phyloP scores from a whole-genome alignment of 169 alveolate species.

The Plasmodium vivax region DNA sequence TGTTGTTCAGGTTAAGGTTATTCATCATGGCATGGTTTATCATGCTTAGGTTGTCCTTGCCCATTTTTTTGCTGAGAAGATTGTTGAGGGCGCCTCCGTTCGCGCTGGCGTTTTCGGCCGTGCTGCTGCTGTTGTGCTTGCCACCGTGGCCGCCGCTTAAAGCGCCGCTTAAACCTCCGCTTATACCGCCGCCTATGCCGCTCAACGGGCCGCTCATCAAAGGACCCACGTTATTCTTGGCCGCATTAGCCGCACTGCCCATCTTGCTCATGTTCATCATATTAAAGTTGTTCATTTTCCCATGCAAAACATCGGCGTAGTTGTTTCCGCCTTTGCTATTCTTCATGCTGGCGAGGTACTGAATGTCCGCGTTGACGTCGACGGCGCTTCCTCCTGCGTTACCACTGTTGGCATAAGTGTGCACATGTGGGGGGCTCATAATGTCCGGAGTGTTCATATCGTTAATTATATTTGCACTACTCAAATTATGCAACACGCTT shows the following conservation, averaged over 20 bases:
- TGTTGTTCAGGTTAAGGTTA: constrained; percentile 17
- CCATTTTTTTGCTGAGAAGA: constrained; percentile 24
- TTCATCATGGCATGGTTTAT: constrained; percentile 10
- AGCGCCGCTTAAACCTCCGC: too few relatives aligned
- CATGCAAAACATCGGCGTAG: constrained; percentile 2
- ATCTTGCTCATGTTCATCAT: background rate
- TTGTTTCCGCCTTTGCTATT: constrained; percentile 10
- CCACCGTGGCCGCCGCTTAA: background rate
- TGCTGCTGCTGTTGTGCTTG: background rate
- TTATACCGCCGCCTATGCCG: too few relatives aligned
- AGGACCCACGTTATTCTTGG: background rate
- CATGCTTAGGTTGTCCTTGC: constrained; percentile 19
- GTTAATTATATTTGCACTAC: background rate
- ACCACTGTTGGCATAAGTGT: background rate
- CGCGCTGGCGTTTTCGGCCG: background rate
- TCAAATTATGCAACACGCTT: background rate
- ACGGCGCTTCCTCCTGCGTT: background rate
- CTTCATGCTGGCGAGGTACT: background rate
- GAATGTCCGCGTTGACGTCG: background rate
- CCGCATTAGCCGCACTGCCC: background rate
- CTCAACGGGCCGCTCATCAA: too few relatives aligned
- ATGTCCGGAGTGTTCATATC: background rate
- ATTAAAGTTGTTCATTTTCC: background rate
- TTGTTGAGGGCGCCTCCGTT: background rate
- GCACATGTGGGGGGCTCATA: background rate